Conservation (phyloP, 1,284 basidiomycete species). For the Austroboletus olivaceoglutinosus region DNA sequence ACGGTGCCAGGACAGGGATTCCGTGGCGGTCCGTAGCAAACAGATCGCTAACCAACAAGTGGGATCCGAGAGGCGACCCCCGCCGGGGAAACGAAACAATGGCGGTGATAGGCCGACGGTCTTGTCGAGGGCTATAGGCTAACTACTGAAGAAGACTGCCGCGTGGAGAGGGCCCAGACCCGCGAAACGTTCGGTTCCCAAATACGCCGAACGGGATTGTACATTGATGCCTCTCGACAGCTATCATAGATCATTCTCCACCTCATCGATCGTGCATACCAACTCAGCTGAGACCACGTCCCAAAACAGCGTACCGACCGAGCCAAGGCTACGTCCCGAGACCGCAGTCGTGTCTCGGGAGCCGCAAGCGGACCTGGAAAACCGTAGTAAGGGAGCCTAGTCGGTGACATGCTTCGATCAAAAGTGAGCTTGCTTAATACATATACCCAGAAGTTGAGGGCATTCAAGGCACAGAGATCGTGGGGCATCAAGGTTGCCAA, state of each 20-base stretch:
- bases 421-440: slow-evolving; percentile 4
- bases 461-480: slow-evolving; percentile 7
- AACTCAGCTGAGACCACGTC: not conserved
- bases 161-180: slow-evolving; percentile 22
- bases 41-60: slow-evolving; percentile 8
- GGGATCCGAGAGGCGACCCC: slow-evolving; percentile 16
- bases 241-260: not conserved
- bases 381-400: not conserved
- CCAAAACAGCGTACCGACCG: no score
- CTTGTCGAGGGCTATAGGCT: slow-evolving; percentile 10
- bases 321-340: slow-evolving; percentile 1
- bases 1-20: slow-evolving; percentile 1
- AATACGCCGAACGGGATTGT: slow-evolving; percentile 1
- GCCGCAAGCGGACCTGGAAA: slow-evolving; percentile 8
- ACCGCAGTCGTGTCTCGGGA: slow-evolving; percentile 10
- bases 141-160: slow-evolving; percentile 23
- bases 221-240: not conserved
- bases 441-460: slow-evolving; percentile 2
- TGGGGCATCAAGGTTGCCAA: slow-evolving; percentile 5
- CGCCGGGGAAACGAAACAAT: slow-evolving; percentile 14
- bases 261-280: slow-evolving; percentile 11
- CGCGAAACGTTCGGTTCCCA: not conserved
- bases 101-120: slow-evolving; percentile 29
- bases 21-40: slow-evolving; percentile 10
- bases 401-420: slow-evolving; percentile 14